phyloP scores from a whole-genome alignment of 495 filamentous ascomycete genomes.

The Achaetomiella virescens region DNA sequence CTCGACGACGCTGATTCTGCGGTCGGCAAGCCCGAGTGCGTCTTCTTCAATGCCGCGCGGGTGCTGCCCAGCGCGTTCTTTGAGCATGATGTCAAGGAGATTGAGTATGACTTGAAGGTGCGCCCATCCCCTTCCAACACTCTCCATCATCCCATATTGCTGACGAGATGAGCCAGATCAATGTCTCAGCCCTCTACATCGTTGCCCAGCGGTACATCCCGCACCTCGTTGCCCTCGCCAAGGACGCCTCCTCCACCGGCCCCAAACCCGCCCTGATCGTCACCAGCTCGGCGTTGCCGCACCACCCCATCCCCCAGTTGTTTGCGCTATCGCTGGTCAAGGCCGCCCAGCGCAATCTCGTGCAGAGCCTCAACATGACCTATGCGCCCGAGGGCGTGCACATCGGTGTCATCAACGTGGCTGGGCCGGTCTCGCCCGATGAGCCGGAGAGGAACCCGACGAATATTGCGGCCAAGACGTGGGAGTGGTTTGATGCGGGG shows the following conservation, averaged over 20 bases:
- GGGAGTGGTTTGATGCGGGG: constrained; percentile 31
- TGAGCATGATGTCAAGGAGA: constrained; percentile 25
- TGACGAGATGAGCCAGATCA: constrained; percentile 21
- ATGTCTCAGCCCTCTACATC: constrained; percentile 33
- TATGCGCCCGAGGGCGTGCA: constrained; percentile 33
- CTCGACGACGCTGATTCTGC: constrained; percentile 27
- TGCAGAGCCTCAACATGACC: constrained; percentile 27
- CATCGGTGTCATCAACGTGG: constrained; percentile 33
- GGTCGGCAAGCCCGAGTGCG: constrained; percentile 26
- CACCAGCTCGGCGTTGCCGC: constrained; percentile 31
- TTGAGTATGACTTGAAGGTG: constrained; percentile 39
- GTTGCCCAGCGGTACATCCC: constrained; percentile 32
- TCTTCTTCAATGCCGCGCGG: constrained; percentile 40
- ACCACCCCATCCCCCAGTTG: constrained; percentile 30
- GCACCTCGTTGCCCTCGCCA: constrained; percentile 23
- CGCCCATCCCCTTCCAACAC: not conserved
- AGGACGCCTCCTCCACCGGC: constrained; percentile 9
- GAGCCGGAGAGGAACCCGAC: constrained; percentile 29
- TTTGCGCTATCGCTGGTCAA: constrained; percentile 39
- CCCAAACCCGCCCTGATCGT: constrained; percentile 33
- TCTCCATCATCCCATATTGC: not conserved
- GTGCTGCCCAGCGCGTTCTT: constrained; percentile 27
- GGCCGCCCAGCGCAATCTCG: constrained; percentile 37
- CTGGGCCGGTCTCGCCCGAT: constrained; percentile 27
- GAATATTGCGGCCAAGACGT: constrained; percentile 34